These are phyloP conservation scores for Saccharomycopsis sp. DNA, from an alignment of 805 yeast genomes.

Conservation along the genomic window DNA sequence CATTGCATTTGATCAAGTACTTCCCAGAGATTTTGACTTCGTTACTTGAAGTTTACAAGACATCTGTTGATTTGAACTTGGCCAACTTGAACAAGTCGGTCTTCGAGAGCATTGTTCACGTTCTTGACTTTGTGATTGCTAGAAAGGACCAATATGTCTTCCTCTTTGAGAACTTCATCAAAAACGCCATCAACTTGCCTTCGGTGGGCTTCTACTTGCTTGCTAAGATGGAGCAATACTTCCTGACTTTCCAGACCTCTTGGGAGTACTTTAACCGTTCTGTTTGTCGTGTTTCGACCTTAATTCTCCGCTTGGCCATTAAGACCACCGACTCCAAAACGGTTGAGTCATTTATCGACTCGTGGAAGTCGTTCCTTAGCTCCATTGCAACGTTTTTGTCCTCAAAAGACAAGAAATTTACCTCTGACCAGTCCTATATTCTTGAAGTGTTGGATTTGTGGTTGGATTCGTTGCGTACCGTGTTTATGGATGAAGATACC, in stretches of 20 bases:
- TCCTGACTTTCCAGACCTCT: constrained; percentile 41
- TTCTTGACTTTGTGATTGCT: constrained; percentile 57
- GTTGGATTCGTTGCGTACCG: constrained; percentile 36
- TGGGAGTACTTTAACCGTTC: constrained; percentile 64
- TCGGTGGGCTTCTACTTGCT: constrained; percentile 46
- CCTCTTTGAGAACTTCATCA: constrained; percentile 45
- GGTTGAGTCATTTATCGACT: constrained; percentile 24
- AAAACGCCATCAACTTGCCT: constrained; percentile 34
- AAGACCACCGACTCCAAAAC: constrained; percentile 24
- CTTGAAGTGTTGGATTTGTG: constrained; percentile 56
- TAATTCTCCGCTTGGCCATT: constrained; percentile 41
- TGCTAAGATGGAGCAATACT: constrained; percentile 39
- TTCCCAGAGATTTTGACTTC: constrained; percentile 50
- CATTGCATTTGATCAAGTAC: constrained; percentile 46
- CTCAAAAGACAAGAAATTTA: constrained; percentile 39
- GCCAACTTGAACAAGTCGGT: constrained; percentile 29
- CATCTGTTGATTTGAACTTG: constrained; percentile 23
- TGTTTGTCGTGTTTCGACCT: constrained; percentile 50
- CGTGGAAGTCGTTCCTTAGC: constrained; percentile 30
- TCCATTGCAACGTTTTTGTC: constrained; percentile 39
- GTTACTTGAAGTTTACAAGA: constrained; percentile 32
- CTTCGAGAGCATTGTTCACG: constrained; percentile 53
- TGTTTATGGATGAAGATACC: constrained; percentile 35
- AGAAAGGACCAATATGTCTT: constrained; percentile 58
- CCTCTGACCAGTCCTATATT: constrained; percentile 57